Percentiles rank a stretch among this genome's conserved stretches.
These are phyloP conservation scores for Pistacia vera DNA, from an alignment of 345 rosid genomes.

Conservation along the genomic window DNA sequence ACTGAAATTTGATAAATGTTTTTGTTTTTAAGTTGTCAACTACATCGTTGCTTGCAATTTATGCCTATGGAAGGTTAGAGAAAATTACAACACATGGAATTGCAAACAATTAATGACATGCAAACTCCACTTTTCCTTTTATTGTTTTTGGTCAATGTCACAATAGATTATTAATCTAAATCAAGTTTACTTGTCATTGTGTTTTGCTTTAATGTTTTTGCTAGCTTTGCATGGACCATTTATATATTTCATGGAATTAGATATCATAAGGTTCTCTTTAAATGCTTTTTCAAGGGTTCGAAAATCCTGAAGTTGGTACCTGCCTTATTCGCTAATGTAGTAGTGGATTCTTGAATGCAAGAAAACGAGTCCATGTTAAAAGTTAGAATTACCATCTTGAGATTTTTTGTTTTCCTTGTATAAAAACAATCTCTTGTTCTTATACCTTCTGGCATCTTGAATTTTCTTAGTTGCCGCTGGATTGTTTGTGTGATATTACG, in stretches of 20 bases:
- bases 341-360: neutral
- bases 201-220: neutral
- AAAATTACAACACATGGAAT: neutral
- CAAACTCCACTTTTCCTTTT: neutral
- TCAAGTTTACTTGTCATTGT: neutral
- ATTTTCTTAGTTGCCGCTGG: neutral
- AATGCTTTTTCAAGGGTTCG: neutral
- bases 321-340: neutral
- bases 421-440: neutral
- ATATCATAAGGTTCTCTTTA: neutral
- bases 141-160: neutral
- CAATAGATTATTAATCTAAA: neutral
- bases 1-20: neutral
- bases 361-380: neutral
- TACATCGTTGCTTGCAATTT: neutral
- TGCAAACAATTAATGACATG: neutral
- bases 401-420: neutral
- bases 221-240: neutral
- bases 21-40: neutral
- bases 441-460: neutral
- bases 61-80: neutral
- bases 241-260: neutral
- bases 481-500: neutral
- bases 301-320: neutral
- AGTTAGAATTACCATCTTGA: neutral